phyloP scores from a whole-genome alignment of 306 rosid genomes.

The Trichosanthes cucumerina region DNA sequence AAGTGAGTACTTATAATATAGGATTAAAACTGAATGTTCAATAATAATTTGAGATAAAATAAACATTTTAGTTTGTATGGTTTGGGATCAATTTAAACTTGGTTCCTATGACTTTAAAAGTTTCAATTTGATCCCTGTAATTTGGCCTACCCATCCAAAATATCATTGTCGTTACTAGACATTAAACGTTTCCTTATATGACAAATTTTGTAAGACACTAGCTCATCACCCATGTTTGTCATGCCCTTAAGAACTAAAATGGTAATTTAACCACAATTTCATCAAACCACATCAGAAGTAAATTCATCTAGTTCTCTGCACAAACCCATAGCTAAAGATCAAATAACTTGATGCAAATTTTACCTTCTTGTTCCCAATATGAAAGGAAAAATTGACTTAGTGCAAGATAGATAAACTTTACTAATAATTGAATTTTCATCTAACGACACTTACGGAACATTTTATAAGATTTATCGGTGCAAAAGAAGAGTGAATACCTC shows the following conservation, averaged over 20 bases:
- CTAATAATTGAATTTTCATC: not conserved
- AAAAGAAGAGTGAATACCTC: constrained; percentile 44
- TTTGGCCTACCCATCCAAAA: no score
- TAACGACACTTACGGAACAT: not conserved
- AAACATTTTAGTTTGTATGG: not conserved
- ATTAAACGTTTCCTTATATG: not conserved
- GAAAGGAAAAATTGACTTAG: no score
- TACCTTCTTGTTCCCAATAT: not conserved
- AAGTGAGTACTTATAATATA: not conserved
- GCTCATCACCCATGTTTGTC: not conserved
- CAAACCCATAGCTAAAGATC: not conserved
- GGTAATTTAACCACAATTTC: not conserved
- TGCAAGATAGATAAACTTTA: not conserved
- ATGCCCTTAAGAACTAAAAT: not conserved
- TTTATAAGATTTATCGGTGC: not conserved
- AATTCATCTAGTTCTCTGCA: not conserved
- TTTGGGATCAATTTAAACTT: not conserved
- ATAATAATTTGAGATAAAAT: not conserved
- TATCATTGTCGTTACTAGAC: not conserved
- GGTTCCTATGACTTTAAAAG: no score
- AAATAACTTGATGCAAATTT: not conserved
- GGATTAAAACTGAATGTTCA: not conserved
- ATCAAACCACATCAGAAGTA: not conserved
- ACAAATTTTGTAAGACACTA: not conserved
- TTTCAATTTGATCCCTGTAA: not conserved